Evolutionary conservation across 768 basidiomycete species (phyloP).

Genomic region (Boletus edulis): DNA sequence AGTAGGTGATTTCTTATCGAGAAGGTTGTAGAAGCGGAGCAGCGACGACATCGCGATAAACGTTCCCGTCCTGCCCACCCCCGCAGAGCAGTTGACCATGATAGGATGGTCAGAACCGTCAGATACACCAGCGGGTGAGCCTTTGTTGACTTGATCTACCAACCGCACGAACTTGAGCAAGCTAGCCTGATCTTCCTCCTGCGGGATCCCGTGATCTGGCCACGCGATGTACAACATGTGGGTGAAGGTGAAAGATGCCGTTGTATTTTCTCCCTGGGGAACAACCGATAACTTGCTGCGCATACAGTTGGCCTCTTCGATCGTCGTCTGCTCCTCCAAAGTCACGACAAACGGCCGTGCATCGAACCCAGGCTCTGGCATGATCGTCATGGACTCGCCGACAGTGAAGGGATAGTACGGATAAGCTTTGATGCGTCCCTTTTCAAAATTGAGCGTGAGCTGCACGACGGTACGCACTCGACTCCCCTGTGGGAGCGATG

Average conservation of each 20-base stretch:
- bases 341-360: constrained; percentile 55
- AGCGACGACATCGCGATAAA: constrained; percentile 81
- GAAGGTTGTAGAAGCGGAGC: constrained; percentile 57
- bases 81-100: constrained; percentile 83
- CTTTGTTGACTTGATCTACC: constrained; percentile 62
- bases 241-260: constrained; percentile 50
- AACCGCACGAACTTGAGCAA: constrained; percentile 61
- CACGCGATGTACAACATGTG: constrained; percentile 75
- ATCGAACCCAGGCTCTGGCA: constrained; percentile 42
- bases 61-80: constrained; percentile 83
- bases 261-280: constrained; percentile 30
- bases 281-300: constrained; percentile 59
- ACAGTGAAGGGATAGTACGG: constrained; percentile 67
- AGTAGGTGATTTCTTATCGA: constrained; percentile 30
- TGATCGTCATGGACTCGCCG: constrained; percentile 49
- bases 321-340: constrained; percentile 41
- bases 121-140: constrained; percentile 25
- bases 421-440: constrained; percentile 69
- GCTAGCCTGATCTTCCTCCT: constrained; percentile 53
- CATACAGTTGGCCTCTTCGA: constrained; percentile 59
- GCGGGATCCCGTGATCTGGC: constrained; percentile 86
- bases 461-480: constrained; percentile 78
- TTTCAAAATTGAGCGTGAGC: constrained; percentile 71
- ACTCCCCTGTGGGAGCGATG: constrained; percentile 30
- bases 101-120: constrained; percentile 68